Evolutionary conservation across 2,329 filamentous ascomycete genomes (phyloP).

Genomic region (Penicillium capsulatum): DNA sequence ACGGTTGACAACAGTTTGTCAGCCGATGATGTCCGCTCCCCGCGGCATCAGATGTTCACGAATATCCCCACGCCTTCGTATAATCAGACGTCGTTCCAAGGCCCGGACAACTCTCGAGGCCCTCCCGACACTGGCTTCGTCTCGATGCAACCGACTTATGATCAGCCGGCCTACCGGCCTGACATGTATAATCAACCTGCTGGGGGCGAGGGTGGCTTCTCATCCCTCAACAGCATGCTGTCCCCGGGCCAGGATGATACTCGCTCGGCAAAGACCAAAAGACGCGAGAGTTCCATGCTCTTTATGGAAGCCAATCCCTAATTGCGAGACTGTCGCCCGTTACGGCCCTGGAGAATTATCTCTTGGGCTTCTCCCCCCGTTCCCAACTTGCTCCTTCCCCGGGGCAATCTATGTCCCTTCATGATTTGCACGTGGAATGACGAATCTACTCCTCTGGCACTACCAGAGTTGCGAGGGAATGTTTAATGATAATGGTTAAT

Average conservation of each 20-base stretch:
- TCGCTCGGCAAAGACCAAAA: slow-evolving; percentile 42
- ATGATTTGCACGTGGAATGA: slow-evolving; percentile 25
- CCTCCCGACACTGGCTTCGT: slow-evolving; percentile 51
- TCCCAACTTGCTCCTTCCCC: no score
- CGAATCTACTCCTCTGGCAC: slow-evolving; percentile 24
- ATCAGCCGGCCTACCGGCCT: slow-evolving; percentile 32
- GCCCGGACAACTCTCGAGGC: slow-evolving; percentile 21
- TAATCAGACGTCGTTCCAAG: slow-evolving; percentile 52
- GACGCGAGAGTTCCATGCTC: slow-evolving; percentile 48
- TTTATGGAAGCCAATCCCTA: slow-evolving; percentile 37
- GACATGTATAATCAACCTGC: slow-evolving; percentile 27
- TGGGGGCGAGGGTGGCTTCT: slow-evolving; percentile 15
- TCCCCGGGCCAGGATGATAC: slow-evolving; percentile 34
- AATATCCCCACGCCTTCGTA: slow-evolving; percentile 63
- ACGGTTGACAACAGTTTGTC: slow-evolving; percentile 39
- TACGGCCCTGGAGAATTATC: neutral
- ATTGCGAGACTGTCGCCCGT: no score
- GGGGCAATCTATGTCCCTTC: slow-evolving; percentile 8
- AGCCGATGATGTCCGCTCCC: slow-evolving; percentile 59
- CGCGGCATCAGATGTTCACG: slow-evolving; percentile 62
- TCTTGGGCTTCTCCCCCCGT: neutral
- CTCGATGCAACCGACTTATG: slow-evolving; percentile 49
- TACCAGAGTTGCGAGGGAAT: slow-evolving; percentile 19
- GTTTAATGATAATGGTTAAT: slow-evolving; percentile 38
- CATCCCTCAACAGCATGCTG: slow-evolving; percentile 41